Evolutionary conservation across 257 asterid species (phyloP), one percentile per base, ranked within the genome.

Genomic region (Striga asiatica): DNA sequence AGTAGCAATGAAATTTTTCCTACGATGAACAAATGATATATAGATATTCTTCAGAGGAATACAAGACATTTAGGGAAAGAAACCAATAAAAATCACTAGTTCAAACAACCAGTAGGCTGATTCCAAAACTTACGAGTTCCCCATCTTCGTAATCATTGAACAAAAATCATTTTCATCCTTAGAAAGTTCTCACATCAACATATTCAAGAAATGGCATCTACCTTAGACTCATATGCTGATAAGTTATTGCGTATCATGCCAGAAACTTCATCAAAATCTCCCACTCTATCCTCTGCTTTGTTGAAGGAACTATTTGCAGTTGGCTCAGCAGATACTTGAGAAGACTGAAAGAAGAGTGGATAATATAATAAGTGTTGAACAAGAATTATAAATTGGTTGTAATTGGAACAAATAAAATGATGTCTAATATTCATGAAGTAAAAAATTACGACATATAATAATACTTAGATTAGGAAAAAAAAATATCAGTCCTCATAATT

Each of bases 261-360:
- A 66, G 92, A 83, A 64, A 87, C 95, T 76, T 91, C 98, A 28
- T 82, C 92, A 49, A 91, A 94, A 82, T 77, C 89, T 29, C 85
- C 88, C 50, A 60, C 73, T 65, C 78, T 83, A 71, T 87, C 94
- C 62, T 84, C 93, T 35, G 74, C 56, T 76, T 79, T 89, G 64
- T 60, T 78, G 54, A 71, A 56, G 27, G 74, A 61, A 65, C 68
- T 66, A 60, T 58, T 81, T 39, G 77, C 60, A 58, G 45, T 83
- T 55, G 96, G 71, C 66, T 89, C 95, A 65, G 87, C 69, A 73
- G 96, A 72, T 42, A 41, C 48, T 41, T 41, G 48, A 4, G 98
- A 91, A 62, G 96, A 79, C 93, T 84, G 81, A 41, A 69, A 60
- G 53, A 48, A 41, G 27, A 65, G 64, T 56, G 27, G 31, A 47